Conservation (phyloP, 768 basidiomycete species). For the Trametes gibbosa region DNA sequence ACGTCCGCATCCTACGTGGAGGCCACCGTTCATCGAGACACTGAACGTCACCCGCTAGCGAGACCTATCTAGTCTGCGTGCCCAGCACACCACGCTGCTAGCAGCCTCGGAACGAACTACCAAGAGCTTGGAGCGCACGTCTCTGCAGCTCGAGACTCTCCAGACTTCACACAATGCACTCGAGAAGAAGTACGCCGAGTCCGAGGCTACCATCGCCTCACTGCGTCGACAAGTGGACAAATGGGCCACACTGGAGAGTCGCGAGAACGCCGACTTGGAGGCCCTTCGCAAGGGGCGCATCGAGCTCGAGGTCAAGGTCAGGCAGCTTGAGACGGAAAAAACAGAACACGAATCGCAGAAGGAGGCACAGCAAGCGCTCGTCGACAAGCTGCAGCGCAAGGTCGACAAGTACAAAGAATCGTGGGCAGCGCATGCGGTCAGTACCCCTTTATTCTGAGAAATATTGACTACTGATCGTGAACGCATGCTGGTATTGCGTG, state of each 20-base stretch:
- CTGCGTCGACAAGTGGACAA: constrained; percentile 63
- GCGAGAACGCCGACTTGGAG: constrained; percentile 59
- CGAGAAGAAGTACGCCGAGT: constrained; percentile 54
- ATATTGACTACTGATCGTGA: too few relatives aligned
- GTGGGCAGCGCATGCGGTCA: neutral
- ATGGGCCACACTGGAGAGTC: constrained; percentile 67
- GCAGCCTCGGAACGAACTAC: constrained; percentile 43
- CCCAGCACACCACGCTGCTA: constrained; percentile 49
- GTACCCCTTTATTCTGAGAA: neutral
- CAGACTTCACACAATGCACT: constrained; percentile 52
- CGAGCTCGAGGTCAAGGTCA: constrained; percentile 54
- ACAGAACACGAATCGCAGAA: constrained; percentile 23
- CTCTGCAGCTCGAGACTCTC: constrained; percentile 57
- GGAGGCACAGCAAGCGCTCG: constrained; percentile 26
- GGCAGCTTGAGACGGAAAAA: constrained; percentile 41
- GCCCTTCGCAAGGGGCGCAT: constrained; percentile 49
- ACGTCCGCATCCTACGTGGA: constrained; percentile 13
- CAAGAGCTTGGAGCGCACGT: constrained; percentile 55
- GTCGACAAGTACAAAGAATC: constrained; percentile 27
- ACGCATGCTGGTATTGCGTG: neutral
- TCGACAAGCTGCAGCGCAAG: constrained; percentile 33
- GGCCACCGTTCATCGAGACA: neutral
- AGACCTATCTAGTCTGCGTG: constrained; percentile 43
- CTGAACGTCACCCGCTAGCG: constrained; percentile 30
- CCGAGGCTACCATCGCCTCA: constrained; percentile 52